phyloP scores from a whole-genome alignment of 1,139 yeast species.

The Pichia sp. region DNA sequence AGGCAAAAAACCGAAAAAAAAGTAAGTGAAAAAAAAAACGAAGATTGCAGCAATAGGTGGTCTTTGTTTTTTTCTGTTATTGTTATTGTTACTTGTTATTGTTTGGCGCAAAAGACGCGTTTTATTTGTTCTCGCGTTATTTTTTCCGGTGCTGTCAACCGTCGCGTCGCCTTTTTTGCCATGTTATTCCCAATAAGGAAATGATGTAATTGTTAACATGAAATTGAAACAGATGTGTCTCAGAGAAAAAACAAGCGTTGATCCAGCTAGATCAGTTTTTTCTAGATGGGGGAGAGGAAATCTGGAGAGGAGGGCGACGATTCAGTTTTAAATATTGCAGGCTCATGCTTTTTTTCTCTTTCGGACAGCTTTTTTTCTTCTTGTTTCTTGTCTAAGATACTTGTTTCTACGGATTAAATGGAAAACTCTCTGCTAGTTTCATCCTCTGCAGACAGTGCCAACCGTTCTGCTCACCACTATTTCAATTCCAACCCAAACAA shows the following conservation, averaged over 20 bases:
- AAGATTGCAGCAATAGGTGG: no score
- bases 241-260: neutral
- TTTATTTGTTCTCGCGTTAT: no score
- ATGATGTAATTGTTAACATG: constrained; percentile 5
- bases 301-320: neutral
- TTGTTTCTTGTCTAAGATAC: neutral
- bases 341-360: neutral
- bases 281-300: no score
- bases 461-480: neutral
- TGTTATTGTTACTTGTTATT: no score
- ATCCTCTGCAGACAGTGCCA: constrained; percentile 3
- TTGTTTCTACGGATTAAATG: neutral
- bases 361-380: neutral
- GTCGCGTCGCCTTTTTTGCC: neutral
- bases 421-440: constrained; percentile 4
- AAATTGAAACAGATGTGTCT: neutral
- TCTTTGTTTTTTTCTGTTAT: no score
- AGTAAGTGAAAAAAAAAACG: no score
- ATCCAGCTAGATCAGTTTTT: no score
- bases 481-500: neutral
- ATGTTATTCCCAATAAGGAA: neutral
- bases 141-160: neutral
- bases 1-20: no score
- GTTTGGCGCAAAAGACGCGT: no score
- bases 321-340: neutral